Evolutionary conservation across 164 flowering plant species (phyloP).

Genomic region (Liquidambar formosana): DNA sequence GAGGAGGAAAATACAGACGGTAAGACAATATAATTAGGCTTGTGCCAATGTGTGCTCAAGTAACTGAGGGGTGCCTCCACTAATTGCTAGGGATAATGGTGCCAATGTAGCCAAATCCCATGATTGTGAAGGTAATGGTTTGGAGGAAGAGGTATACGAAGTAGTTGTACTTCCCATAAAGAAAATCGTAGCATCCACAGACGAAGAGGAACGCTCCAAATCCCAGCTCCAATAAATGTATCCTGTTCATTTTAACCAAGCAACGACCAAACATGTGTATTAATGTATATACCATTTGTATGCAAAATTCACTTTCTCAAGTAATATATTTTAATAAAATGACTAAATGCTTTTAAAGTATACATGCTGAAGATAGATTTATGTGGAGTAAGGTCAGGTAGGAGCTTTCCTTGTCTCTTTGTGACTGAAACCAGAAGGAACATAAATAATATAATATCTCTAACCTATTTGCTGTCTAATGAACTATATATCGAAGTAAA

Average conservation of each 20-base stretch:
- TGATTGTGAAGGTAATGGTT: conserved; percentile 58
- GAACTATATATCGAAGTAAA: no score
- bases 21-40: conserved; percentile 15
- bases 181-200: conserved; percentile 70
- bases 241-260: conserved; percentile 32
- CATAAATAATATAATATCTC: no score
- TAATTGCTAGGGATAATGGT: conserved; percentile 55
- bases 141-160: conserved; percentile 79
- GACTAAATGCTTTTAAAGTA: no score
- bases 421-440: no score
- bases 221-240: conserved; percentile 66
- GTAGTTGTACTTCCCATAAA: conserved; percentile 76
- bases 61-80: background rate
- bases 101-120: conserved; percentile 80
- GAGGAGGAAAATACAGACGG: conserved; percentile 15
- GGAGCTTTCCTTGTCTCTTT: no score
- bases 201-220: conserved; percentile 71
- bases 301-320: no score
- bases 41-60: background rate
- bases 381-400: no score
- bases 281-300: no score
- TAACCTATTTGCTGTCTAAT: no score
- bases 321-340: no score
- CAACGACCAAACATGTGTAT: background rate
- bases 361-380: no score